Evolutionary conservation across 1,139 yeast genomes (phyloP).

Genomic region (Yamadazyma buinensis): DNA sequence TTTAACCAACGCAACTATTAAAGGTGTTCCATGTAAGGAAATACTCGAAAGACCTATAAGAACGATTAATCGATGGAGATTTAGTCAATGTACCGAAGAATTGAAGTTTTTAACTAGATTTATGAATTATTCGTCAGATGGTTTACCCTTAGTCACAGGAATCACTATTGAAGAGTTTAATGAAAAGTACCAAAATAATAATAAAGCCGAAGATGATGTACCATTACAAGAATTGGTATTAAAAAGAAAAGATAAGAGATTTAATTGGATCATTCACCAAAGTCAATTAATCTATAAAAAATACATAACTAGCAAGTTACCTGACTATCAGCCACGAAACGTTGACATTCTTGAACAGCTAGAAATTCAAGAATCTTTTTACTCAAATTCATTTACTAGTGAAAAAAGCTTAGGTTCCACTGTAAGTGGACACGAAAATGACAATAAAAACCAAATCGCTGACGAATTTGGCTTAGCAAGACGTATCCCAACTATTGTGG

Average conservation of each 20-base stretch:
- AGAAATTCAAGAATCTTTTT: not conserved
- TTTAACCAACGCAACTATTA: constrained; percentile 14
- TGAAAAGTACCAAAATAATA: not conserved
- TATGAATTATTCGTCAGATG: constrained; percentile 1
- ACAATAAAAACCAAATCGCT: too few relatives aligned
- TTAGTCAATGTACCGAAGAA: constrained; percentile 30
- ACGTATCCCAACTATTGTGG: constrained; percentile 7
- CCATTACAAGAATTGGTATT: constrained; percentile 3
- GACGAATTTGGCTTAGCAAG: constrained; percentile 8
- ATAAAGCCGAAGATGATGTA: not conserved
- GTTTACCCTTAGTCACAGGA: not conserved
- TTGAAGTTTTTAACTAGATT: constrained; percentile 15
- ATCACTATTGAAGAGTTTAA: constrained; percentile 1
- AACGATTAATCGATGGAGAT: constrained; percentile 33
- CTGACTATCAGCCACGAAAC: constrained; percentile 3
- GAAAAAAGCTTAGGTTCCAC: too few relatives aligned
- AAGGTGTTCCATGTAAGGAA: constrained; percentile 19
- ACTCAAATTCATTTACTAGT: not conserved
- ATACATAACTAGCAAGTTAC: constrained; percentile 1
- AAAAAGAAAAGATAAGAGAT: constrained; percentile 7
- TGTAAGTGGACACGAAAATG: too few relatives aligned
- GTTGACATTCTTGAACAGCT: not conserved
- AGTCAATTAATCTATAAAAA: constrained; percentile 9
- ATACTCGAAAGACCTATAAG: constrained; percentile 18
- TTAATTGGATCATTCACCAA: constrained; percentile 10